These are phyloP conservation scores for Erigeron canadensis DNA, from an alignment of 129 eudicot species.

Conservation along the genomic window DNA sequence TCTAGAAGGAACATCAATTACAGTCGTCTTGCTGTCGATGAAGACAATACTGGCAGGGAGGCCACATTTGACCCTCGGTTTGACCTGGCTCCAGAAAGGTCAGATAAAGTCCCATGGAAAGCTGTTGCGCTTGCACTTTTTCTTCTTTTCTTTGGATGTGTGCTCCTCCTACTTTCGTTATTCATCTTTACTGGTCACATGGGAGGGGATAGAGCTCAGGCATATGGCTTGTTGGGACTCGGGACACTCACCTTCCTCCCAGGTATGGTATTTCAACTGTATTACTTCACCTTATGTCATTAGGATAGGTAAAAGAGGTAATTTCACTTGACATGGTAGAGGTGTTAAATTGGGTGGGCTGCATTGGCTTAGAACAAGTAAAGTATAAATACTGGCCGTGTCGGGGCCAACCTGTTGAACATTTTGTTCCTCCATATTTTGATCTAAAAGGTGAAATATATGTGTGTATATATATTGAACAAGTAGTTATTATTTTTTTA, in stretches of 20 bases:
- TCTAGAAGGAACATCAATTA: conserved; percentile 58
- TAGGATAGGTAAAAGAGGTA: neutral
- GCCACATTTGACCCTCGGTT: conserved; percentile 60
- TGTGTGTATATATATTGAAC: too few relatives aligned
- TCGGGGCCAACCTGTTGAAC: too few relatives aligned
- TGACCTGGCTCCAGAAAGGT: conserved; percentile 55
- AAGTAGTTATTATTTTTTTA: too few relatives aligned
- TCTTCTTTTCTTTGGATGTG: conserved; percentile 67
- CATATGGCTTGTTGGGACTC: conserved; percentile 77
- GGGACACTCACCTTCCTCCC: conserved; percentile 80
- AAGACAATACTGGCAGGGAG: conserved; percentile 39
- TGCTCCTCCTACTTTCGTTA: conserved; percentile 53
- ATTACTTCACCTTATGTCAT: neutral
- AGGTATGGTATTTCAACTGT: conserved; percentile 36
- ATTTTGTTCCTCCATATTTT: neutral
- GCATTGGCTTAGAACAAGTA: too few relatives aligned
- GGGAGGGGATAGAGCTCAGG: conserved; percentile 83
- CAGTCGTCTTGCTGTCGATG: conserved; percentile 63
- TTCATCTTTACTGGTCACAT: conserved; percentile 82
- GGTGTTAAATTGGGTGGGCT: too few relatives aligned
- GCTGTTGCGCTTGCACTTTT: conserved; percentile 74
- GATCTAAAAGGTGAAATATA: neutral
- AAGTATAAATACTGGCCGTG: too few relatives aligned
- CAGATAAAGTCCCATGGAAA: conserved; percentile 77
- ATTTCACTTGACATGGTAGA: too few relatives aligned